Conservation (phyloP, 2,329 filamentous ascomycete genomes). For the Sporothrix inflata region DNA sequence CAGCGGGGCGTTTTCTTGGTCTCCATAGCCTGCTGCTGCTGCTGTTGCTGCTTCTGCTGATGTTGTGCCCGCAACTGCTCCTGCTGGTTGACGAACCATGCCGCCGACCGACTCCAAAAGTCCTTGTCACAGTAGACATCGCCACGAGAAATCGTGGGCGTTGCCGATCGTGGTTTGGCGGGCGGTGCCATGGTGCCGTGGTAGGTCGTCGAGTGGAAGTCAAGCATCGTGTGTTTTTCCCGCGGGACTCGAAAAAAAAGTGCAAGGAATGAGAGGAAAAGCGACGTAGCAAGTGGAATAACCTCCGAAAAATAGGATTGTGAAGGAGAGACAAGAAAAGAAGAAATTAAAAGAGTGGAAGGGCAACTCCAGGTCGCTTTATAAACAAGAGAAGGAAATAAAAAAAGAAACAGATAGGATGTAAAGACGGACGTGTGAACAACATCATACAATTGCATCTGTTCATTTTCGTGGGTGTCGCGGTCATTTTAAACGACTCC, state of each 20-base stretch:
- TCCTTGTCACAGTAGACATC: conserved; percentile 29
- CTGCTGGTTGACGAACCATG: conserved; percentile 26
- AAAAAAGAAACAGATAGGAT: neutral
- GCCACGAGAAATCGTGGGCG: conserved; percentile 20
- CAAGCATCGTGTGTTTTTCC: neutral
- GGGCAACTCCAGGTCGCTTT: neutral
- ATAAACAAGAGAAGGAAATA: neutral
- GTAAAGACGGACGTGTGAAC: neutral
- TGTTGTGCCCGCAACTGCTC: neutral
- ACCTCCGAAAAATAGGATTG: neutral
- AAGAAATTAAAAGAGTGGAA: neutral
- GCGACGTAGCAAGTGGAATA: neutral
- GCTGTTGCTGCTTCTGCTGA: neutral
- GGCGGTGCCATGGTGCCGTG: neutral
- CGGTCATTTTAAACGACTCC: neutral
- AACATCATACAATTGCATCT: neutral
- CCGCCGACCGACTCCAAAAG: conserved; percentile 23
- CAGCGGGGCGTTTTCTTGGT: neutral
- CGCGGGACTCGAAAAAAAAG: too few relatives aligned
- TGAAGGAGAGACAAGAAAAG: neutral
- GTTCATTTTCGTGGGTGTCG: neutral
- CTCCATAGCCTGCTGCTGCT: neutral
- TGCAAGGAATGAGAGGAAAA: too few relatives aligned
- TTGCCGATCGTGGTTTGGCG: neutral
- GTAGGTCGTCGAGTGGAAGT: neutral